A percentile compares a stretch with the other conserved stretches of the same genome.
Conservation (phyloP, 2,329 filamentous ascomycete genomes). For the Ascochyta viciae-villosae region DNA sequence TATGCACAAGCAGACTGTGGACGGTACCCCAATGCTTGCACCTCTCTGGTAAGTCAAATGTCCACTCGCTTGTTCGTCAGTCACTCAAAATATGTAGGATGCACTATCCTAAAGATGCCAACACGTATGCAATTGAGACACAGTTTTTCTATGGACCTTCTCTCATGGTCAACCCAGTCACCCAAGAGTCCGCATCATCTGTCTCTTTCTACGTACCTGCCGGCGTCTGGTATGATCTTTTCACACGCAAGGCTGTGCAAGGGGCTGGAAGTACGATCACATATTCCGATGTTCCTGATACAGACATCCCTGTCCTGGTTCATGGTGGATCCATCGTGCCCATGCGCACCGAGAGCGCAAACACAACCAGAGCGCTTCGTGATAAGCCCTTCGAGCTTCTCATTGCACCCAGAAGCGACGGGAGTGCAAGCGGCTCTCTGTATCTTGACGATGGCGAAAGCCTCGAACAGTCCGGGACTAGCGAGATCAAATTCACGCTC, state of each 20-base stretch:
- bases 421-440: conserved; percentile 69
- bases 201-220: conserved; percentile 64
- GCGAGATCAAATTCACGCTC: conserved; percentile 67
- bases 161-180: conserved; percentile 65
- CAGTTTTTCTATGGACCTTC: conserved; percentile 67
- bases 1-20: conserved; percentile 64
- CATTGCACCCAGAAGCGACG: conserved; percentile 68
- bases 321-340: conserved; percentile 70
- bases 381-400: conserved; percentile 74
- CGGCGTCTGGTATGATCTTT: conserved; percentile 59
- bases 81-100: conserved; percentile 52
- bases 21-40: conserved; percentile 70
- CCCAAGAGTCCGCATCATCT: conserved; percentile 57
- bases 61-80: not conserved
- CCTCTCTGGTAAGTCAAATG: conserved; percentile 72
- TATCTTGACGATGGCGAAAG: conserved; percentile 82
- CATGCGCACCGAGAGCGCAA: conserved; percentile 61
- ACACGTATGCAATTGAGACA: conserved; percentile 58
- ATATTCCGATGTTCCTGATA: conserved; percentile 56
- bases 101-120: conserved; percentile 65
- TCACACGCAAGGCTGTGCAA: conserved; percentile 37
- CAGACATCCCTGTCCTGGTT: conserved; percentile 68
- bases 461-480: conserved; percentile 64
- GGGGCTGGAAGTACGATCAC: conserved; percentile 53
- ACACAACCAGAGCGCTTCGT: conserved; percentile 69